Percentiles rank a stretch among this genome's conserved stretches.
Evolutionary conservation across 2,329 filamentous ascomycete genomes (phyloP).

Genomic region (Xylaria multiplex): DNA sequence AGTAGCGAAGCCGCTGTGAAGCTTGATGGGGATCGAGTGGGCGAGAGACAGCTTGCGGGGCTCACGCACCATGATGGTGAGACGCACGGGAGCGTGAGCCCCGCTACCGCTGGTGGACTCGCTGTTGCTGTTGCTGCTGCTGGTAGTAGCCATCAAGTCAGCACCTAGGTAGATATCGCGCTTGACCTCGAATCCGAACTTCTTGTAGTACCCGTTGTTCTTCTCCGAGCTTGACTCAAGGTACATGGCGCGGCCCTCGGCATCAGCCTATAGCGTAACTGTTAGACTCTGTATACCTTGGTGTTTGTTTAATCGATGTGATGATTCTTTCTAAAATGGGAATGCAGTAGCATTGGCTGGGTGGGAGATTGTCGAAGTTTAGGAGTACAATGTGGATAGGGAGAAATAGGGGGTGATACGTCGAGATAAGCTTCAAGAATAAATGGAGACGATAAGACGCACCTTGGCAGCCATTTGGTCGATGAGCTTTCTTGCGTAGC

Average conservation of each 20-base stretch:
- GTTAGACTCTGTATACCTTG: conserved; percentile 7
- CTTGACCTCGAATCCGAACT: conserved; percentile 76
- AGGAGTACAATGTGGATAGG: not conserved
- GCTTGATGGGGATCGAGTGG: conserved; percentile 51
- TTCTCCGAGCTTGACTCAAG: conserved; percentile 77
- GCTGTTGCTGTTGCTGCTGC: conserved; percentile 27
- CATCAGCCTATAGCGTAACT: conserved; percentile 66
- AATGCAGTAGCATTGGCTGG: not conserved
- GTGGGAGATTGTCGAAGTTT: not conserved
- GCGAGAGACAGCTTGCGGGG: conserved; percentile 57
- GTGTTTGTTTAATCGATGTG: not conserved
- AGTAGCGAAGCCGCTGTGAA: conserved; percentile 43
- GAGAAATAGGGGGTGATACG: not conserved
- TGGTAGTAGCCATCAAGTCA: conserved; percentile 33
- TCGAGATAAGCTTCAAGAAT: conserved; percentile 11
- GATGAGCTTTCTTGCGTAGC: conserved; percentile 77
- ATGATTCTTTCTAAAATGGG: not conserved
- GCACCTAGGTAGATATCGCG: conserved; percentile 68
- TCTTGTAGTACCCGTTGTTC: conserved; percentile 78
- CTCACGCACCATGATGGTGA: conserved; percentile 87
- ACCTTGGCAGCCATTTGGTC: conserved; percentile 73
- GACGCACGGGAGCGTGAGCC: conserved; percentile 61
- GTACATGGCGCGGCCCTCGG: conserved; percentile 74
- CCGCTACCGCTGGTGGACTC: conserved; percentile 5
- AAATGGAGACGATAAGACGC: conserved; percentile 43